Evolutionary conservation across 1,284 basidiomycete genomes (phyloP).

Genomic region (Tremellales sp.): DNA sequence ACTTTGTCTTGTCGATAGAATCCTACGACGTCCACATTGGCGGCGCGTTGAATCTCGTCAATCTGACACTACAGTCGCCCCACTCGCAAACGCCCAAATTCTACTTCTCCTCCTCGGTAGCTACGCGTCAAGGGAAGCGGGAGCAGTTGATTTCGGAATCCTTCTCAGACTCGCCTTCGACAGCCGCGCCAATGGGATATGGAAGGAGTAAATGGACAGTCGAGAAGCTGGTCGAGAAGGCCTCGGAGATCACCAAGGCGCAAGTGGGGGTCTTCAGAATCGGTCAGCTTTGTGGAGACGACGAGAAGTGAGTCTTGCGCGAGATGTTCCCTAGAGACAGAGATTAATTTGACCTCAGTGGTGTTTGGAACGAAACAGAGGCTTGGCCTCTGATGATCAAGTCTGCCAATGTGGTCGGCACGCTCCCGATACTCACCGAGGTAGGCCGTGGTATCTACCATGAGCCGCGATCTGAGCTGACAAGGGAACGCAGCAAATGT

Average conservation of each 20-base stretch:
- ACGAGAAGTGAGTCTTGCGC: slow-evolving; percentile 33
- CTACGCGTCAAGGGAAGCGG: slow-evolving; percentile 41
- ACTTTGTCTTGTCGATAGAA: slow-evolving; percentile 47
- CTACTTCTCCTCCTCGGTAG: slow-evolving; percentile 60
- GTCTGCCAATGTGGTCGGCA: slow-evolving; percentile 50
- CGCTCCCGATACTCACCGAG: slow-evolving; percentile 54
- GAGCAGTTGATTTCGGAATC: slow-evolving; percentile 26
- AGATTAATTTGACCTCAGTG: slow-evolving; percentile 37
- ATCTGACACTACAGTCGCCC: slow-evolving; percentile 53
- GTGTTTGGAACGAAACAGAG: slow-evolving; percentile 62
- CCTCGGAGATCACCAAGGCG: slow-evolving; percentile 37
- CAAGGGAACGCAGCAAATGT: slow-evolving; percentile 44
- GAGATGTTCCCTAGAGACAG: not conserved
- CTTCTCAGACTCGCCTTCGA: slow-evolving; percentile 30
- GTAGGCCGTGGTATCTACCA: slow-evolving; percentile 22
- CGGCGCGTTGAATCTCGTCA: slow-evolving; percentile 57
- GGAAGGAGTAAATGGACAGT: slow-evolving; percentile 61
- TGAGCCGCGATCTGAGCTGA: not conserved
- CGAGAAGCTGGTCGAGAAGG: slow-evolving; percentile 56
- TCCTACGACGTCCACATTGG: slow-evolving; percentile 56
- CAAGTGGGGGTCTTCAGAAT: slow-evolving; percentile 51
- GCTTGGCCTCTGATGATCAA: slow-evolving; percentile 52
- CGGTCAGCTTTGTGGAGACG: slow-evolving; percentile 55
- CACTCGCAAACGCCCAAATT: slow-evolving; percentile 48
- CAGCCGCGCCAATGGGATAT: slow-evolving; percentile 54